These are phyloP conservation scores for Heracleum sosnowskyi DNA, from an alignment of 129 eudicot species.

Conservation along the genomic window DNA sequence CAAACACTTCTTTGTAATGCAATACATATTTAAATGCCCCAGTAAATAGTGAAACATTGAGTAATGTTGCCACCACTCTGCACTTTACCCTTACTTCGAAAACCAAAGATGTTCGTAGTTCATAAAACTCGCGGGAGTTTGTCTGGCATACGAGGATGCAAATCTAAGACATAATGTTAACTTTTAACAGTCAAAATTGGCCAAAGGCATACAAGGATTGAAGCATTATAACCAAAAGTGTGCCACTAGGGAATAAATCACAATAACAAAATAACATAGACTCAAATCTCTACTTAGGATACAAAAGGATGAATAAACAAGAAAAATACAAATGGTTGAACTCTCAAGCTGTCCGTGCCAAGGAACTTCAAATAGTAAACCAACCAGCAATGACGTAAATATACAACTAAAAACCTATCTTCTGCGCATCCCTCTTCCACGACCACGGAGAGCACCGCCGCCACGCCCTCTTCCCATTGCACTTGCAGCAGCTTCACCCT, in stretches of 20 bases:
- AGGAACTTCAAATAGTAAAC: not conserved
- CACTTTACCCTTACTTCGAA: too few species aligned
- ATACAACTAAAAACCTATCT: constrained; percentile 21
- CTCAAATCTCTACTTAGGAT: not conserved
- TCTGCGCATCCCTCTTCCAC: constrained; percentile 95
- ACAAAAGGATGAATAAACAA: not conserved
- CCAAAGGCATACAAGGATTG: not conserved
- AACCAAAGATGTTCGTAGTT: not conserved
- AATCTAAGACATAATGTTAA: not conserved
- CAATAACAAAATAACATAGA: not conserved
- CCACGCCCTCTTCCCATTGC: constrained; percentile 92
- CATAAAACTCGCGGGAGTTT: not conserved
- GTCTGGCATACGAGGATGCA: not conserved
- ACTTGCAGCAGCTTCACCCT: constrained; percentile 84
- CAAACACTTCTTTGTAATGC: not conserved
- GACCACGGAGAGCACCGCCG: constrained; percentile 36
- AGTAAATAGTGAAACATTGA: not conserved
- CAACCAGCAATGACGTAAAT: not conserved
- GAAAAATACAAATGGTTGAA: not conserved
- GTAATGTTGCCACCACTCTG: not conserved
- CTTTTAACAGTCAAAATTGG: not conserved
- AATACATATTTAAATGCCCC: too few species aligned
- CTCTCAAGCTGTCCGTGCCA: not conserved
- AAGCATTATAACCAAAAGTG: not conserved
- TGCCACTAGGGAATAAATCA: not conserved